These are phyloP conservation scores for Euptelea pleiosperma DNA, from an alignment of 164 flowering plant species.

Conservation along the genomic window DNA sequence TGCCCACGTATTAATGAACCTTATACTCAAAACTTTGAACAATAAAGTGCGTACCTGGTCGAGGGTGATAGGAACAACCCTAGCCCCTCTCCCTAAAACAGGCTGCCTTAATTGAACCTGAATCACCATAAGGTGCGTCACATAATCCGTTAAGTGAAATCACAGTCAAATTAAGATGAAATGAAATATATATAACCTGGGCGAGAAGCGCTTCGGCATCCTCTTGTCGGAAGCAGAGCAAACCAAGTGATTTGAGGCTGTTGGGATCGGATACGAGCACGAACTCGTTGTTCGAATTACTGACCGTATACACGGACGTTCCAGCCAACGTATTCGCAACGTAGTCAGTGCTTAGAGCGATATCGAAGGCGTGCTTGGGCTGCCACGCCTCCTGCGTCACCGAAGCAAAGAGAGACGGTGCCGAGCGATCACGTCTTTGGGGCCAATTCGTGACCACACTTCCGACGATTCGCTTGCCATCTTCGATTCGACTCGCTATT, in stretches of 20 bases:
- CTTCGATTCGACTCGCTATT: conserved; percentile 46
- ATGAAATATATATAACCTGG: conserved; percentile 41
- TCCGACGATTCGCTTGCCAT: conserved; percentile 43
- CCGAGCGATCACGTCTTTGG: conserved; percentile 3
- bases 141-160: neutral
- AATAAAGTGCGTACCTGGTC: conserved; percentile 92
- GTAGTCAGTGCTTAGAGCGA: conserved; percentile 44
- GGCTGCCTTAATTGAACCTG: conserved; percentile 67
- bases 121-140: conserved; percentile 6
- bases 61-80: conserved; percentile 86
- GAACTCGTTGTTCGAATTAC: conserved; percentile 88
- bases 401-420: conserved; percentile 48
- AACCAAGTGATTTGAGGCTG: conserved; percentile 67
- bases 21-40: too few species aligned
- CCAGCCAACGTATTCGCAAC: conserved; percentile 81
- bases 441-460: conserved; percentile 15
- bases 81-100: conserved; percentile 54
- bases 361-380: conserved; percentile 36
- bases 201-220: conserved; percentile 92
- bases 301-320: conserved; percentile 77
- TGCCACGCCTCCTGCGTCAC: conserved; percentile 31
- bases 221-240: conserved; percentile 85
- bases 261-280: conserved; percentile 83
- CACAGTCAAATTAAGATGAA: neutral
- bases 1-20: too few species aligned